Evolutionary conservation across 1,284 basidiomycete genomes (phyloP).

Genomic region (Rhodotorula sp.): DNA sequence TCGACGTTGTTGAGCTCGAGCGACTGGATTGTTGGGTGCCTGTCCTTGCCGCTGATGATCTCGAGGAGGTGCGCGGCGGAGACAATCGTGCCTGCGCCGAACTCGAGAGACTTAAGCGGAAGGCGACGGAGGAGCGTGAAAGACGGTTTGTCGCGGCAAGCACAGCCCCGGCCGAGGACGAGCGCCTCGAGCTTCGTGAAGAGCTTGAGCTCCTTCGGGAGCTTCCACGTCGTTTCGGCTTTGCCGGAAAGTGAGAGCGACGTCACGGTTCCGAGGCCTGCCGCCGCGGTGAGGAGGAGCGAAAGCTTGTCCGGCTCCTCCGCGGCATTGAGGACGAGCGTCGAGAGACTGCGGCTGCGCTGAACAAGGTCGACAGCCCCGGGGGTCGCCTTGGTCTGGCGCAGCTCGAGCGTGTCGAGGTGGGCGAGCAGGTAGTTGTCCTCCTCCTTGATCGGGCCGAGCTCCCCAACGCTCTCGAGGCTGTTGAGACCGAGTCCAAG

Average conservation of each 20-base stretch:
- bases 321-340: background rate
- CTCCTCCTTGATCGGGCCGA: background rate
- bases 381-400: background rate
- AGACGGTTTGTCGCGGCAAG: background rate
- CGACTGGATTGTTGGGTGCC: background rate
- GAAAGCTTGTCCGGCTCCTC: no score
- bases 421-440: background rate
- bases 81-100: background rate
- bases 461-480: accelerated
- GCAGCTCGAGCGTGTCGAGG: background rate
- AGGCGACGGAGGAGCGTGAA: background rate
- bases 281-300: background rate
- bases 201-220: background rate
- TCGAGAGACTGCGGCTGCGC: background rate
- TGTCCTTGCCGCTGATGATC: background rate
- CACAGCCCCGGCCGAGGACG: background rate
- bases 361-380: background rate
- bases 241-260: background rate
- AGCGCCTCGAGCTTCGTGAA: background rate
- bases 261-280: background rate
- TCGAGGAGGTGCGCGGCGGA: background rate
- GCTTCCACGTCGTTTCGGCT: background rate
- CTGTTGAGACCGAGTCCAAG: background rate
- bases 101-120: background rate
- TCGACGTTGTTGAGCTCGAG: background rate